Evolutionary conservation across 225 moss, liverwort and hornwort species (phyloP), one percentile per base, ranked within the genome.

Genomic region (Marchantia paleacea): DNA sequence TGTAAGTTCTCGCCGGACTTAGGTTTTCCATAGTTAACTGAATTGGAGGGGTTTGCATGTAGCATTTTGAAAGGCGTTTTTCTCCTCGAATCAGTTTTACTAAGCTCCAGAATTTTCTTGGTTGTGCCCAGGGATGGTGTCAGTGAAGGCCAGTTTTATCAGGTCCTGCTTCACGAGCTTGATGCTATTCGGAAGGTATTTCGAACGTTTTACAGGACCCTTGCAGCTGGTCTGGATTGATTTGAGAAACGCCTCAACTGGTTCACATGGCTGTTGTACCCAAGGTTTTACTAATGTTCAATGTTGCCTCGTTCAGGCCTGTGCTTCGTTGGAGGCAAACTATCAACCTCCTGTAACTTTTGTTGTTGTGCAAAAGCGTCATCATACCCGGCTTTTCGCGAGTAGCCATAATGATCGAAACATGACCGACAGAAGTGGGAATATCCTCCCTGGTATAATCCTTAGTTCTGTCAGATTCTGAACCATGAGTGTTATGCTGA

Each of bases 261-360:
- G 9, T 66, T 66, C 7, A n/a, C n/a, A n/a, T n/a, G n/a, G n/a
- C n/a, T n/a, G n/a, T n/a, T n/a, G n/a, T n/a, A n/a, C n/a, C n/a
- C n/a, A n/a, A n/a, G n/a, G n/a, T n/a, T n/a, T 14, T 63, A 63
- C 25, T 8, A 48, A 79, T 64, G 50, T 2, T 49, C 51, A 0
- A 5, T 26, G 73, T 30, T 18, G 24, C 11, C 10, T 16, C 28
- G 55, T 29, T 39, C 82, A 89, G 89, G 97, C 97, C 3, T 97
- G 97, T 82, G 97, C 97, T 49, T 97, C 97, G 3, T 85, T 97
- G 0, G 97, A 97, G 57, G 93, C 93, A 0, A 93, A 92, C 75
- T 97, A 97, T 57, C 97, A 97, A 85, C 97, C 97, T 10, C 97
- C 97, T 3, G 97, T 97, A 4, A 97, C 97, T 3, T 97, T 97